These are phyloP conservation scores for Pleurotus tuber-regium DNA, from an alignment of 768 basidiomycete species.

Conservation along the genomic window DNA sequence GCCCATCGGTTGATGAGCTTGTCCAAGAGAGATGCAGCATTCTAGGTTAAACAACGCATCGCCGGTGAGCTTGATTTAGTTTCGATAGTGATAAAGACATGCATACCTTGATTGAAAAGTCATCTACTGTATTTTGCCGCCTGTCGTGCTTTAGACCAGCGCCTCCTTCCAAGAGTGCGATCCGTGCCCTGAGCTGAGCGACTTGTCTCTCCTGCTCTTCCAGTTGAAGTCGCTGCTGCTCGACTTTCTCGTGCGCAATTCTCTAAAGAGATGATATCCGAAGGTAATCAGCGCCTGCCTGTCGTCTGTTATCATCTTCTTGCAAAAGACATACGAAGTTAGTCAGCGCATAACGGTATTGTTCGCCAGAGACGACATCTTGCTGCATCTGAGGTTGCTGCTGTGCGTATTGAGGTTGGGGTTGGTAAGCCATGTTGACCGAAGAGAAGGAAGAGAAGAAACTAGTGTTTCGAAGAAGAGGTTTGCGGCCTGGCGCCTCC, in stretches of 20 bases:
- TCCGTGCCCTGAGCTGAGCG: slow-evolving; percentile 66
- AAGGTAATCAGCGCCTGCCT: too few species aligned
- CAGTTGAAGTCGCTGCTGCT: slow-evolving; percentile 73
- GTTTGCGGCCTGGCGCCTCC: background rate
- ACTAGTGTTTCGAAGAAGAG: background rate
- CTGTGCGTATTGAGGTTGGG: slow-evolving; percentile 25
- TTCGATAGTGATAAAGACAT: too few species aligned
- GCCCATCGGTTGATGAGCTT: slow-evolving; percentile 87
- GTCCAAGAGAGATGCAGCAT: slow-evolving; percentile 78
- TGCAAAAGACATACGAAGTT: slow-evolving; percentile 82
- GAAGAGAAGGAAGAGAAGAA: too few species aligned
- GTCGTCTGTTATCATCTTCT: too few species aligned
- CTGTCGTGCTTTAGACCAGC: slow-evolving; percentile 35
- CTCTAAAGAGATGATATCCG: slow-evolving; percentile 53
- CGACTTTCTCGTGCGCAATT: slow-evolving; percentile 87
- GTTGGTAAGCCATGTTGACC: slow-evolving; percentile 10
- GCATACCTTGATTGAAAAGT: slow-evolving; percentile 83
- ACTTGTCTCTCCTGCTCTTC: slow-evolving; percentile 85
- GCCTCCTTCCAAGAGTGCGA: slow-evolving; percentile 72
- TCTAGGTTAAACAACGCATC: slow-evolving; percentile 49
- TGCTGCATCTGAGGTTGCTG: slow-evolving; percentile 22
- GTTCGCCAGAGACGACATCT: slow-evolving; percentile 54
- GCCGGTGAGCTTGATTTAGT: too few species aligned
- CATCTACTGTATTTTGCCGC: slow-evolving; percentile 70
- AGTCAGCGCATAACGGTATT: slow-evolving; percentile 80